Evolutionary conservation across 2,329 filamentous ascomycete genomes (phyloP).

Genomic region (Colletotrichum melonis): DNA sequence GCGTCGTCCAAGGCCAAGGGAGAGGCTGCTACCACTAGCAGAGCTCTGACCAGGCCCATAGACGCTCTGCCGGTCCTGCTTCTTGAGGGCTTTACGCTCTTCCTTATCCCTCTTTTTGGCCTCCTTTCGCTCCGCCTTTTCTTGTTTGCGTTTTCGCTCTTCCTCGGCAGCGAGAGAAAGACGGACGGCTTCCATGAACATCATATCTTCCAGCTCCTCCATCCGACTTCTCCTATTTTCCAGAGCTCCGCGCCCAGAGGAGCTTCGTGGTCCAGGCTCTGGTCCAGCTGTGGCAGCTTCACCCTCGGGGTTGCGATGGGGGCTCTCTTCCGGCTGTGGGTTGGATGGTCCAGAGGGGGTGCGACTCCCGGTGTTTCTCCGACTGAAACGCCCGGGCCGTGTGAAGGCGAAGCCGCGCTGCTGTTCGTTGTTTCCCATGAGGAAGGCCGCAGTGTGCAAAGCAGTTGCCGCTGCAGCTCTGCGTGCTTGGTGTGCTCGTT

Average conservation of each 20-base stretch:
- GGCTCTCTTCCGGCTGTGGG: conserved; percentile 45
- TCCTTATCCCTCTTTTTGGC: conserved; percentile 89
- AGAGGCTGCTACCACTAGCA: conserved; percentile 73
- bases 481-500: conserved; percentile 85
- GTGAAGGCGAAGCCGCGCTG: conserved; percentile 59
- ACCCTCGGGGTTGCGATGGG: conserved; percentile 40
- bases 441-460: conserved; percentile 92
- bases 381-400: conserved; percentile 64
- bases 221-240: conserved; percentile 64
- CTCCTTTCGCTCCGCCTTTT: conserved; percentile 84
- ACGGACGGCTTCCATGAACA: conserved; percentile 97
- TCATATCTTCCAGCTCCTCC: conserved; percentile 95
- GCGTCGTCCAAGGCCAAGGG: conserved; percentile 68
- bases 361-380: conserved; percentile 61
- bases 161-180: conserved; percentile 93
- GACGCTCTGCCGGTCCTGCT: conserved; percentile 55
- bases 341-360: conserved; percentile 40
- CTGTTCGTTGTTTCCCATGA: conserved; percentile 76
- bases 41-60: conserved; percentile 57
- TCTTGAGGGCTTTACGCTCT: conserved; percentile 81
- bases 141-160: conserved; percentile 86
- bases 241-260: conserved; percentile 42
- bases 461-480: conserved; percentile 93
- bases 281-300: conserved; percentile 42
- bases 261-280: conserved; percentile 47